Evolutionary conservation across 345 rosid species (phyloP).

Genomic region (Populus simonii): DNA sequence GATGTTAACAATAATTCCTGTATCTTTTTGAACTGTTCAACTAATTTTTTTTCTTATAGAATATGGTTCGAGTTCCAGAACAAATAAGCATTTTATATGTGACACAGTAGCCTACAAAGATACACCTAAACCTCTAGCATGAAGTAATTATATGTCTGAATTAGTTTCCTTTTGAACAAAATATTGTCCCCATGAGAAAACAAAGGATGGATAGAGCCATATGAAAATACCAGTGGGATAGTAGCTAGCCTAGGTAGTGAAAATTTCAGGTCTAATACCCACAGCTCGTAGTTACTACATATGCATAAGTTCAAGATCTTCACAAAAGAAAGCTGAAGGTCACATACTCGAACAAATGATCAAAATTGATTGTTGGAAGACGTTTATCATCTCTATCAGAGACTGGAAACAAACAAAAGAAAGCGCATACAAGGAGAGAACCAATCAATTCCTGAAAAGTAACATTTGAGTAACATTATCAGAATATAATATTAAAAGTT

Average conservation of each 20-base stretch:
- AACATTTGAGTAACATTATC: background rate
- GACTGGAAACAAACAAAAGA: constrained; percentile 81
- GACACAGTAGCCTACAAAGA: background rate
- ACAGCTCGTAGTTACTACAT: no score
- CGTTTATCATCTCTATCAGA: constrained; percentile 48
- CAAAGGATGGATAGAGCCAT: background rate
- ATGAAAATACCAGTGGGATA: background rate
- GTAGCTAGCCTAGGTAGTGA: background rate
- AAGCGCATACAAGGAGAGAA: constrained; percentile 78
- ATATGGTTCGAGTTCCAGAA: background rate
- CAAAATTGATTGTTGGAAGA: constrained; percentile 83
- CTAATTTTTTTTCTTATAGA: background rate
- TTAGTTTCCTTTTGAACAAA: background rate
- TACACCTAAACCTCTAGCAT: background rate
- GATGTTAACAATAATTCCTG: background rate
- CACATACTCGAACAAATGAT: constrained; percentile 77
- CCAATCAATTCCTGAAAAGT: constrained; percentile 74
- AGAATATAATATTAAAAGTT: background rate
- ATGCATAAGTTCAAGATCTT: background rate
- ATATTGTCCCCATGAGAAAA: background rate
- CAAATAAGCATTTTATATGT: background rate
- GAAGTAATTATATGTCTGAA: background rate
- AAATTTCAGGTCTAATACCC: background rate
- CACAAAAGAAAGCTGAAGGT: constrained; percentile 31
- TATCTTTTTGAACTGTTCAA: background rate